Percentiles rank a stretch among this genome's conserved stretches.
phyloP scores from a whole-genome alignment of 1,139 yeast species.

The Lodderomyces theae region DNA sequence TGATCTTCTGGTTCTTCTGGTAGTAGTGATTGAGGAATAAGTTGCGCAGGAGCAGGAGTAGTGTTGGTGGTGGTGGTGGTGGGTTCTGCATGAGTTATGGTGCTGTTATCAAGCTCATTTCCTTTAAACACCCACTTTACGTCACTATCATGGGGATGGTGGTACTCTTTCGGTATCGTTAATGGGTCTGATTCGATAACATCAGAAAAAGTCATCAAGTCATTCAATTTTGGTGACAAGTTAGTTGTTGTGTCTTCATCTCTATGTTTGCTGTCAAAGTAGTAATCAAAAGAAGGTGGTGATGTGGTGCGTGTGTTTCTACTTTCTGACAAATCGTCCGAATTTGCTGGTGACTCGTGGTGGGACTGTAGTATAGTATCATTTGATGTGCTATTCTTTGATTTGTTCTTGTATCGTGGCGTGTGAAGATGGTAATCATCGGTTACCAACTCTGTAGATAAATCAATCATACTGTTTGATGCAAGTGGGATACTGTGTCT shows the following conservation, averaged over 20 bases:
- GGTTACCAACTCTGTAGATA: not conserved
- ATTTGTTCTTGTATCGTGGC: not conserved
- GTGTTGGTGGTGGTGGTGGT: too few species aligned
- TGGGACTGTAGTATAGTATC: slow-evolving; percentile 1
- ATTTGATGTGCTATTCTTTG: not conserved
- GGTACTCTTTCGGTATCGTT: not conserved
- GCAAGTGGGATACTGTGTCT: too few species aligned
- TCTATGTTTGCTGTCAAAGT: not conserved
- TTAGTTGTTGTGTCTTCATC: not conserved
- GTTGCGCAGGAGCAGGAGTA: not conserved
- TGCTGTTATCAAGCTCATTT: not conserved
- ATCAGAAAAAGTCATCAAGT: not conserved
- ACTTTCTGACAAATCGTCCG: slow-evolving; percentile 1
- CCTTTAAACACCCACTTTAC: not conserved
- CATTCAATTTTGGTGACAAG: slow-evolving; percentile 2
- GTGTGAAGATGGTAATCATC: slow-evolving; percentile 1
- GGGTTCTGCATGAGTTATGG: not conserved
- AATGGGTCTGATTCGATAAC: not conserved
- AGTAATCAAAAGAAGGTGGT: slow-evolving; percentile 1
- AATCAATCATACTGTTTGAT: not conserved
- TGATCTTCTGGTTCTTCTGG: not conserved
- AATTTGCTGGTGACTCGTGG: not conserved
- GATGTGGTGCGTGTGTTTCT: not conserved
- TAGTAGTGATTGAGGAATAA: not conserved
- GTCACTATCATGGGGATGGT: not conserved